These are phyloP conservation scores for Thuja plicata DNA, from an alignment of 83 land plant species.

Conservation along the genomic window DNA sequence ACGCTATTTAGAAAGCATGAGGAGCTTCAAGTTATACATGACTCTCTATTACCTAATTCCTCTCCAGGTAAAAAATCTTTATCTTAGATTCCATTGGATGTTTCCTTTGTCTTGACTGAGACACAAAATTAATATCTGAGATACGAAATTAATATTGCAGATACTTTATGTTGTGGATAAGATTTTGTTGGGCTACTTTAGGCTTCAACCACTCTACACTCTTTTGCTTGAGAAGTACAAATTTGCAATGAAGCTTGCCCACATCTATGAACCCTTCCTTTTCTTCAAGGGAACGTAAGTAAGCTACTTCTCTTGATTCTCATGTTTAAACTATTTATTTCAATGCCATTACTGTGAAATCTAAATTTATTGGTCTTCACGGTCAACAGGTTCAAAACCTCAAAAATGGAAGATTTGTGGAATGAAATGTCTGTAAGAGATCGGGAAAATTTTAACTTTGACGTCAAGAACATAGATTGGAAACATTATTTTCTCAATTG, in stretches of 20 bases:
- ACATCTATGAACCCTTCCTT: conserved; percentile 67
- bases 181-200: not conserved
- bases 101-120: too few species aligned
- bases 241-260: conserved; percentile 39
- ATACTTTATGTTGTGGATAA: not conserved
- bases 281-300: conserved; percentile 75
- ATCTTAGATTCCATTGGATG: too few species aligned
- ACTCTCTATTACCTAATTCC: conserved; percentile 18
- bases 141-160: not conserved
- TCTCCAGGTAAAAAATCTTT: conserved; percentile 1
- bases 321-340: not conserved
- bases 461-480: too few species aligned
- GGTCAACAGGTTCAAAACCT: conserved; percentile 25
- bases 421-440: conserved; percentile 33
- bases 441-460: not conserved
- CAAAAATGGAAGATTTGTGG: conserved; percentile 21
- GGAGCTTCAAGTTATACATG: not conserved
- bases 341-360: too few species aligned
- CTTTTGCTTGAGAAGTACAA: conserved; percentile 2
- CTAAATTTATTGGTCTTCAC: too few species aligned
- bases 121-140: not conserved
- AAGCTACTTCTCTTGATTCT: not conserved
- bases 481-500: too few species aligned
- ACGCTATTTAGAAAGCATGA: conserved; percentile 22
- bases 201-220: not conserved